Conservation (phyloP, 768 basidiomycete genomes). For the Hypholoma fasciculare region DNA sequence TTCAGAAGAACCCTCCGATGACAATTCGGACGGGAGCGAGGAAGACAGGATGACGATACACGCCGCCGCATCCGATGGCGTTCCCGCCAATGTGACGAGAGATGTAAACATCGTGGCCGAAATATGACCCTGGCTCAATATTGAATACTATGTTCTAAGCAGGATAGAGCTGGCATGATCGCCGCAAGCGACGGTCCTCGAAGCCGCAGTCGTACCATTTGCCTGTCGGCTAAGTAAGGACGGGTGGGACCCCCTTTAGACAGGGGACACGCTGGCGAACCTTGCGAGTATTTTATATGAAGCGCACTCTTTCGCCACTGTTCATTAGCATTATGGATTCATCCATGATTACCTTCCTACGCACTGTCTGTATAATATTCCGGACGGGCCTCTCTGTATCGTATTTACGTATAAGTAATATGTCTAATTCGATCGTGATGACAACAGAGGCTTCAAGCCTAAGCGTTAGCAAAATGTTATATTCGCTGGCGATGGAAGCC, state of each 20-base stretch:
- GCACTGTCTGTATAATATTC: not conserved
- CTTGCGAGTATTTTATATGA: no score
- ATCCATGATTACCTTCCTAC: not conserved
- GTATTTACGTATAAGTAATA: constrained; percentile 4
- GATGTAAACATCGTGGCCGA: constrained; percentile 9
- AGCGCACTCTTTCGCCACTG: not conserved
- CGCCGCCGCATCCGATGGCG: constrained; percentile 30
- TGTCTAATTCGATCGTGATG: constrained; percentile 8
- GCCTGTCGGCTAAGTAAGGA: no score
- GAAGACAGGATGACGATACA: constrained; percentile 47
- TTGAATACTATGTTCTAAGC: not conserved
- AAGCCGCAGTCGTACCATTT: no score
- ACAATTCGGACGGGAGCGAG: constrained; percentile 29
- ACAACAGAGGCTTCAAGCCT: constrained; percentile 2
- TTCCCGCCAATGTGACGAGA: constrained; percentile 5
- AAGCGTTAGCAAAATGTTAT: not conserved
- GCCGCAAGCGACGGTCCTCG: not conserved
- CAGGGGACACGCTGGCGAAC: no score
- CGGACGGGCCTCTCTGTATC: not conserved
- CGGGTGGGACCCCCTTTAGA: no score
- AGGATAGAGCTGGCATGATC: not conserved
- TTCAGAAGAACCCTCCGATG: constrained; percentile 5
- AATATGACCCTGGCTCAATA: constrained; percentile 1
- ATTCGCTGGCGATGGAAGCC: constrained; percentile 3
- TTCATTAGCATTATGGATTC: not conserved